Evolutionary conservation across 2,329 filamentous ascomycete species (phyloP).

Genomic region (Endoconidiophora laricicola): DNA sequence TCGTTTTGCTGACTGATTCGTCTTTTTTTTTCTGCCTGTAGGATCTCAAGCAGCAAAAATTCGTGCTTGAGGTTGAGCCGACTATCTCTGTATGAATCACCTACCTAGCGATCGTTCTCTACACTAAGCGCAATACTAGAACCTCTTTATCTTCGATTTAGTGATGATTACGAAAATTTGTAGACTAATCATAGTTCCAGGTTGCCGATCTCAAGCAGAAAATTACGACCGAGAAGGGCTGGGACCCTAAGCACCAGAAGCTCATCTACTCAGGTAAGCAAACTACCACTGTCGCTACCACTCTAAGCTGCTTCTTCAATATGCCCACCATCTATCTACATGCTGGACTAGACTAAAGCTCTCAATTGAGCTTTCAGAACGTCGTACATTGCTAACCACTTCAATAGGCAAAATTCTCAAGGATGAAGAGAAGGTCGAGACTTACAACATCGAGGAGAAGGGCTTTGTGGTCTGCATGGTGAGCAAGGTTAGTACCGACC

Average conservation of each 20-base stretch:
- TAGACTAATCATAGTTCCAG: slow-evolving; percentile 27
- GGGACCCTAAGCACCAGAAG: slow-evolving; percentile 81
- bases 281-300: neutral
- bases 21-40: slow-evolving; percentile 22
- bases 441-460: slow-evolving; percentile 98
- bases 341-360: neutral
- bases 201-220: slow-evolving; percentile 84
- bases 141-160: neutral
- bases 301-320: slow-evolving; percentile 8
- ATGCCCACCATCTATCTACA: slow-evolving; percentile 15
- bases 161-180: neutral
- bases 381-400: neutral
- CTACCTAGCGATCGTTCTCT: neutral
- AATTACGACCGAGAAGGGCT: slow-evolving; percentile 82
- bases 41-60: slow-evolving; percentile 99
- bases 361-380: neutral
- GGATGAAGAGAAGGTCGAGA: slow-evolving; percentile 91
- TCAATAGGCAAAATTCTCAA: slow-evolving; percentile 75
- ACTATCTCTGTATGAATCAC: slow-evolving; percentile 59
- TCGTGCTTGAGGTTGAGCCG: slow-evolving; percentile 86
- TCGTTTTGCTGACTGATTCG: slow-evolving; percentile 1
- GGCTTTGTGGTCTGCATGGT: slow-evolving; percentile 98
- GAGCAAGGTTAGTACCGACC: slow-evolving; percentile 55
- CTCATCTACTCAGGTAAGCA: slow-evolving; percentile 88
- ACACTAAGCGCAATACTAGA: neutral